These are phyloP conservation scores for Rhodofomes roseus DNA, from an alignment of 1,284 basidiomycete species.

Conservation along the genomic window DNA sequence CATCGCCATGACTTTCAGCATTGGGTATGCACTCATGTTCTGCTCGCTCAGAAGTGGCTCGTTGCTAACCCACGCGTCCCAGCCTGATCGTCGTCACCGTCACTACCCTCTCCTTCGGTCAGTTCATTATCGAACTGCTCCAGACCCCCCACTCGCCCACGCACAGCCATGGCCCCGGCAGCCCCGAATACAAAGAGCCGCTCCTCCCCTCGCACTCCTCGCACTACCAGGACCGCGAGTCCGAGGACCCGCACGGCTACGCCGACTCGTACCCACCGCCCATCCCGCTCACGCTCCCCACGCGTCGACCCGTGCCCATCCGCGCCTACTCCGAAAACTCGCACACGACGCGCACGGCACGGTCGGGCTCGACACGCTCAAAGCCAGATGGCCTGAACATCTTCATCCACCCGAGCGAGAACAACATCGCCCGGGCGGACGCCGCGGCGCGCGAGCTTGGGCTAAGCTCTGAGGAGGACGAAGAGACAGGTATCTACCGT, in stretches of 20 bases:
- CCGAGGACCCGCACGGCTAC: slow-evolving; percentile 9
- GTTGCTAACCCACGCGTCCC: not conserved
- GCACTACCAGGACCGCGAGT: slow-evolving; percentile 15
- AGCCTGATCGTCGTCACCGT: slow-evolving; percentile 58
- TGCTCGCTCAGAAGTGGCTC: not conserved
- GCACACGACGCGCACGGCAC: slow-evolving; percentile 9
- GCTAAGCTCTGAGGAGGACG: slow-evolving; percentile 30
- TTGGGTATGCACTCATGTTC: slow-evolving; percentile 45
- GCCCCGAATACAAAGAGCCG: slow-evolving; percentile 31
- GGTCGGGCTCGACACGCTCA: slow-evolving; percentile 35
- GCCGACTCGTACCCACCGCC: slow-evolving; percentile 9
- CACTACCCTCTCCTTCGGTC: slow-evolving; percentile 49
- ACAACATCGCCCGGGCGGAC: slow-evolving; percentile 62
- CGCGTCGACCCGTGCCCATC: slow-evolving; percentile 11
- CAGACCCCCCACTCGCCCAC: slow-evolving; percentile 18
- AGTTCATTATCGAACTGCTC: slow-evolving; percentile 51
- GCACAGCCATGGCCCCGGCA: slow-evolving; percentile 8
- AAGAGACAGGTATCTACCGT: slow-evolving; percentile 26
- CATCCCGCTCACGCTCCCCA: slow-evolving; percentile 11
- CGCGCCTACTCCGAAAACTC: slow-evolving; percentile 8
- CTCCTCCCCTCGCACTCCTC: slow-evolving; percentile 28
- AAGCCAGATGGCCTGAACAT: slow-evolving; percentile 55
- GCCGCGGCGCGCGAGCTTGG: slow-evolving; percentile 52
- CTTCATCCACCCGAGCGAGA: slow-evolving; percentile 58
- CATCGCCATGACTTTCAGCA: slow-evolving; percentile 62